A percentile compares a stretch with the other conserved stretches of the same genome.
phyloP scores from a whole-genome alignment of 1,139 yeast species.

The Debaryomycetaceae sp. region DNA sequence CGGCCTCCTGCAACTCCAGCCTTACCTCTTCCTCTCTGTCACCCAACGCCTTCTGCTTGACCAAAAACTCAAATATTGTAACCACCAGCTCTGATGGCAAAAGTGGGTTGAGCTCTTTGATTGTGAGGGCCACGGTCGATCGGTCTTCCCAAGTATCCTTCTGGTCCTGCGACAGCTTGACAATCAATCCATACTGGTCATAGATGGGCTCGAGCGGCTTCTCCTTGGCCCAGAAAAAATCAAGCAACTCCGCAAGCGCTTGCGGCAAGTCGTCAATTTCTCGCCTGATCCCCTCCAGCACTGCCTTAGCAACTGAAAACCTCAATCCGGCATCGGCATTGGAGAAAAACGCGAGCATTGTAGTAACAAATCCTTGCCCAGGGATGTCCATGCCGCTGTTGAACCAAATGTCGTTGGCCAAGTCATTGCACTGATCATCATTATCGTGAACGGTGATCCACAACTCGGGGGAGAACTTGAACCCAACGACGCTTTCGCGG shows the following conservation, averaged over 20 bases:
- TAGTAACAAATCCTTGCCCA: slow-evolving; percentile 30
- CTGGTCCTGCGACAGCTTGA: slow-evolving; percentile 55
- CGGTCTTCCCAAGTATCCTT: slow-evolving; percentile 82
- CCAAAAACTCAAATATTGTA: slow-evolving; percentile 52
- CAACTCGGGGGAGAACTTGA: slow-evolving; percentile 59
- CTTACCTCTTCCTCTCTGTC: slow-evolving; percentile 73
- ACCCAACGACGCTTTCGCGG: slow-evolving; percentile 29
- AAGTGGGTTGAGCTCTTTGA: slow-evolving; percentile 54
- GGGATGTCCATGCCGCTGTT: slow-evolving; percentile 58
- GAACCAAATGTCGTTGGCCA: slow-evolving; percentile 82
- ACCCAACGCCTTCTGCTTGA: slow-evolving; percentile 60
- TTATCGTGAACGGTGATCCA: slow-evolving; percentile 80
- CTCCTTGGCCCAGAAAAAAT: slow-evolving; percentile 53
- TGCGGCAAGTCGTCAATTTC: slow-evolving; percentile 15
- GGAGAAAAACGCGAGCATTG: slow-evolving; percentile 48
- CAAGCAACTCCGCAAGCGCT: slow-evolving; percentile 43
- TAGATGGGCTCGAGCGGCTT: slow-evolving; percentile 73
- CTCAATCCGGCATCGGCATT: slow-evolving; percentile 61
- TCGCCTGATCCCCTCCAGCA: slow-evolving; percentile 36
- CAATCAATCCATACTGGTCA: slow-evolving; percentile 76
- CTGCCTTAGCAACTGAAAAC: slow-evolving; percentile 61
- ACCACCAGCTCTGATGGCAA: slow-evolving; percentile 34
- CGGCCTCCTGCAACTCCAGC: slow-evolving; percentile 87
- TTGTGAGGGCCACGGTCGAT: slow-evolving; percentile 71
- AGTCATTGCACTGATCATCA: slow-evolving; percentile 54